Evolutionary conservation across 306 rosid species (phyloP), one percentile per base, ranked within the genome.

Genomic region (Ormosia emarginata): DNA sequence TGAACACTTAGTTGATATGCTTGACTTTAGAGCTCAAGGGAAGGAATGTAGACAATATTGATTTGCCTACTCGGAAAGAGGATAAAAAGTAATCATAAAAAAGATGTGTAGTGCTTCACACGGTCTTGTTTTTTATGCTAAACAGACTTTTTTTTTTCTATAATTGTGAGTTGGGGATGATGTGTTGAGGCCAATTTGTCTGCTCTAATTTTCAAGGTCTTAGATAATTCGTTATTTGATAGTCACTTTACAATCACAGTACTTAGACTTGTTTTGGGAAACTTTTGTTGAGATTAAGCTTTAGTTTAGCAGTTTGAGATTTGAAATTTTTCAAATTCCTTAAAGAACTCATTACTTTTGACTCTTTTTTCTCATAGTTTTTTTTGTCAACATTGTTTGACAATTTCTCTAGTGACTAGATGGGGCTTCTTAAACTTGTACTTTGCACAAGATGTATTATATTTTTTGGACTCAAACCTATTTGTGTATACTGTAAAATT

Each of bases 211-310:
- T 32, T n/a, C 52, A 11, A 40, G 41, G 14, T 74, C 67, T 55
- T 43, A 1, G 15, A 63, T 13, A 46, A 33, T 32, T 53, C 9
- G 12, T 44, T 46, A 17, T 47, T 18, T 68, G 65, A 69, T 58
- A 59, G 47, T 50, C 34, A 65, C 33, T 24, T n/a, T n/a, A n/a
- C n/a, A n/a, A n/a, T n/a, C 34, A 65, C 33, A 14, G 17, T 32
- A 17, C 2, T 13, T 63, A 30, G 29, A 62, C 55, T 12, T 71
- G 29, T 50, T 71, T 30, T 72, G 52, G 8, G 57, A 32, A 36
- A 63, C 10, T 30, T 77, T 15, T 43, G 55, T 44, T 52, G 29
- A 83, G 55, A 53, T 72, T 79, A 64, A 63, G 29, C 80, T 40
- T 70, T 71, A 43, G 9, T 64, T 7, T 46, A 40, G 71, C 36